These are phyloP conservation scores for Petrea volubilis DNA, from an alignment of 257 asterid species.

Conservation along the genomic window DNA sequence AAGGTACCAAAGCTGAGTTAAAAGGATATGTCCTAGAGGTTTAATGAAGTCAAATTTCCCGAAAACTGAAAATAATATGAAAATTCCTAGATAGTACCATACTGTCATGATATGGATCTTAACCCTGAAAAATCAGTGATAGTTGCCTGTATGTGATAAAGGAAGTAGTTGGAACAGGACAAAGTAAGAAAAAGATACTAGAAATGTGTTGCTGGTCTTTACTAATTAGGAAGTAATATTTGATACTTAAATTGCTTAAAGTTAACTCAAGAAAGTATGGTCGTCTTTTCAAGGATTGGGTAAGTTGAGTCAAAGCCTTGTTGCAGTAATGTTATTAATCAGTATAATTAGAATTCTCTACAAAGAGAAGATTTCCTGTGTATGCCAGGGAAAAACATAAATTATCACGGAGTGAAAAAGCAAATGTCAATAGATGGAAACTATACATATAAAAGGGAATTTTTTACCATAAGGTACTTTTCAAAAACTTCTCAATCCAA, in stretches of 20 bases:
- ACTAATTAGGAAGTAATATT: not conserved
- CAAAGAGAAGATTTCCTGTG: not conserved
- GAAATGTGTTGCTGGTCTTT: not conserved
- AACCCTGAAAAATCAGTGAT: constrained; percentile 6
- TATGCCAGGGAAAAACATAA: not conserved
- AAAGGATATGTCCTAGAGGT: not conserved
- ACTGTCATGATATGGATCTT: not conserved
- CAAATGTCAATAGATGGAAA: not conserved
- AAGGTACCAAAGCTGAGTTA: not conserved
- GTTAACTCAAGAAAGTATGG: not conserved
- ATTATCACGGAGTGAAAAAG: not conserved
- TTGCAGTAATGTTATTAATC: not conserved
- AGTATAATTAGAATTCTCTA: not conserved
- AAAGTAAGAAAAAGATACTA: not conserved
- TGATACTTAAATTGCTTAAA: not conserved
- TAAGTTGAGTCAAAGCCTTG: not conserved
- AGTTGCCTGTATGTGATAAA: not conserved
- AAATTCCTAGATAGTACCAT: not conserved
- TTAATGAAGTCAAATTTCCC: constrained; percentile 3
- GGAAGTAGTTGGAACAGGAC: not conserved
- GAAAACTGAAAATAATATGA: not conserved
- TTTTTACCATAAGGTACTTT: not conserved
- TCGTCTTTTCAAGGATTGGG: not conserved
- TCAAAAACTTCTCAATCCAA: not conserved
- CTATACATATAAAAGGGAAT: not conserved